Evolutionary conservation across 768 basidiomycete genomes (phyloP), one percentile per base, ranked within the genome.

Genomic region (Sutorius australiensis): DNA sequence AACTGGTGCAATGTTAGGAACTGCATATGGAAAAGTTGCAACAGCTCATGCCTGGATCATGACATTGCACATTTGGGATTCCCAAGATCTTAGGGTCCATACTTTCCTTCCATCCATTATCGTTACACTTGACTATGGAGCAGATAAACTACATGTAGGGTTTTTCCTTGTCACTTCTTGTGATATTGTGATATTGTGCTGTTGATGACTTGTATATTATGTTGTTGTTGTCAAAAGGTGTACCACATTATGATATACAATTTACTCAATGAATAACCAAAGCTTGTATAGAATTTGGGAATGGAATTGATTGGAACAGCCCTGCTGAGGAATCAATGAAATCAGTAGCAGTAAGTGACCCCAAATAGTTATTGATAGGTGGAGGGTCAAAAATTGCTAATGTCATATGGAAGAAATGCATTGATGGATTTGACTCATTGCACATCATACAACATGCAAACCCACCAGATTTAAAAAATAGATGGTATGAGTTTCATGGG

Each of bases 1-100:
- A 88, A 46, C 73, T 88, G 45, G 70, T 80, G 37, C 77, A 73
- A 51, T 80, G 77, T 54, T 77, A 82, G 19, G 72, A 79, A 16
- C 65, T 67, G 5, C 86, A 87, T 61, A 77, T 80, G 19, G 66
- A 70, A 33, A 69, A 66, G 34, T 67, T 85, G 50, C 69, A 66
- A 30, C 67, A 74, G 54, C 67, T 81, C 46, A 67, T 78, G 61
- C 73, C 65, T 24, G 67, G 32, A 19, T 56, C 47, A 27, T 59
- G 8, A 30, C n/a, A 48, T 12, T 5, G 33, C 2, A 0, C n/a
- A 19, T 1, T n/a, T 28, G 13, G 19, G n/a, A 19, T 17, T 1
- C 42, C 21, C 7, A 14, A 16, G 33, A 34, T 34, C 34, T n/a
- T 24, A 4, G 24, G 24, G 24, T 24, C 24, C 24, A 24, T 24